Evolutionary conservation across 2,329 filamentous ascomycete genomes (phyloP).

Genomic region (Neofusicoccum laricinum): DNA sequence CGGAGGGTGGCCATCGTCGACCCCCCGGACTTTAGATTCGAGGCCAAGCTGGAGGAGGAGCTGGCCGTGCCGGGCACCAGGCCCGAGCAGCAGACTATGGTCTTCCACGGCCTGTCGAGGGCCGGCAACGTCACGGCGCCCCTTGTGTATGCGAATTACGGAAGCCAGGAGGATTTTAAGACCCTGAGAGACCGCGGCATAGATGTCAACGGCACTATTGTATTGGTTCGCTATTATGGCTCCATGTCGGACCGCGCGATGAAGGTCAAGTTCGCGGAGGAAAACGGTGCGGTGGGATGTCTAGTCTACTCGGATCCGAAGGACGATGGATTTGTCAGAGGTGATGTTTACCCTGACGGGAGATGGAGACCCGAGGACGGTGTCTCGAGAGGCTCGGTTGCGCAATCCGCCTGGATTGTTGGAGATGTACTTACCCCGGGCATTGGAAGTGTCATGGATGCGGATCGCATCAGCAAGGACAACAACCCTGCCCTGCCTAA

Average conservation of each 20-base stretch:
- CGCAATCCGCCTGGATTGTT: constrained; percentile 75
- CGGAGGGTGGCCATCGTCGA: constrained; percentile 78
- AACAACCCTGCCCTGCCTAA: constrained; percentile 70
- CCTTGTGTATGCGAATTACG: constrained; percentile 89
- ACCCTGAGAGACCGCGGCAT: constrained; percentile 68
- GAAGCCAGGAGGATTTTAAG: constrained; percentile 79
- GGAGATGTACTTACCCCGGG: constrained; percentile 93
- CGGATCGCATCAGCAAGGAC: constrained; percentile 64
- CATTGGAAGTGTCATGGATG: constrained; percentile 67
- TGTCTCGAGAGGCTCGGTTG: constrained; percentile 79
- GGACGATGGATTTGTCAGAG: constrained; percentile 76
- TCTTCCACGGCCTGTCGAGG: constrained; percentile 87
- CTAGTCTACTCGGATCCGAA: constrained; percentile 89
- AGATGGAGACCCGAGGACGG: constrained; percentile 77
- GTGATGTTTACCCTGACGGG: constrained; percentile 71
- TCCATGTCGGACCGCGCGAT: constrained; percentile 68
- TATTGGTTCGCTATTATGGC: constrained; percentile 77
- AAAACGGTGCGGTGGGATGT: constrained; percentile 81
- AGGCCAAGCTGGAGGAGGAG: constrained; percentile 79
- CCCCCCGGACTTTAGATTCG: constrained; percentile 67
- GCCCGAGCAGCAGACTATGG: constrained; percentile 61
- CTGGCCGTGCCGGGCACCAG: constrained; percentile 50
- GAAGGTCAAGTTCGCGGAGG: constrained; percentile 86
- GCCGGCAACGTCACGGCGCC: constrained; percentile 82
- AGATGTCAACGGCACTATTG: constrained; percentile 74